Evolutionary conservation across 2,329 filamentous ascomycete species (phyloP).

Genomic region (Penicillium sp.): DNA sequence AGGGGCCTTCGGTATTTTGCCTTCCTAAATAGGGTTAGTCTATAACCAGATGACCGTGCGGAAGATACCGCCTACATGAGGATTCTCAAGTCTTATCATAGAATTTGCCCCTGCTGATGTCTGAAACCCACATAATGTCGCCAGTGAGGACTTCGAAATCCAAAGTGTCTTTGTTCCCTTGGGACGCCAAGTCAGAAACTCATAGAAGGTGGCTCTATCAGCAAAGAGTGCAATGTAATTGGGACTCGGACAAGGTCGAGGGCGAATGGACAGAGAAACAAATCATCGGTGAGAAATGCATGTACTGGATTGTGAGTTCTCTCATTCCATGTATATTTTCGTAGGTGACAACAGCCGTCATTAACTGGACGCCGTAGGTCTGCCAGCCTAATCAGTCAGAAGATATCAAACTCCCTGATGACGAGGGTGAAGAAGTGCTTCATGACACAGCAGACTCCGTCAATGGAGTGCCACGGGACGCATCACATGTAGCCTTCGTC

Average conservation of each 20-base stretch:
- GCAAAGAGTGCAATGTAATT: slow-evolving; percentile 8
- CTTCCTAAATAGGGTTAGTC: background rate
- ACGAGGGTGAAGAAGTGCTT: background rate
- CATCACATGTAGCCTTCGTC: slow-evolving; percentile 4
- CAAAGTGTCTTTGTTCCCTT: slow-evolving; percentile 15
- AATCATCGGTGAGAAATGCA: slow-evolving; percentile 10
- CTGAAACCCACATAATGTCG: background rate
- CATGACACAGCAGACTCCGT: slow-evolving; percentile 9
- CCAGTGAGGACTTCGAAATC: slow-evolving; percentile 3
- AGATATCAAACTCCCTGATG: no score
- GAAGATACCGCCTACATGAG: background rate
- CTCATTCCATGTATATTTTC: background rate
- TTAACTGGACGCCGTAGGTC: slow-evolving; percentile 1
- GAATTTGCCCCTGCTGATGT: background rate
- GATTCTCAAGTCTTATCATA: background rate
- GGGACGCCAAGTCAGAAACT: slow-evolving; percentile 14
- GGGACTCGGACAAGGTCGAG: slow-evolving; percentile 11
- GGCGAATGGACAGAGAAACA: slow-evolving; percentile 9
- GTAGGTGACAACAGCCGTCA: background rate
- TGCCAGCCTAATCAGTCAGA: slow-evolving; percentile 1
- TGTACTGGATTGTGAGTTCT: slow-evolving; percentile 15
- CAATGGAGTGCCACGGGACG: slow-evolving; percentile 5
- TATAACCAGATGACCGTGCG: background rate
- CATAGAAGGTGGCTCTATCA: slow-evolving; percentile 5
- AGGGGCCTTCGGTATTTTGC: background rate